These are phyloP conservation scores for Xanthoceras sorbifolium DNA, from an alignment of 345 rosid species.

Conservation along the genomic window DNA sequence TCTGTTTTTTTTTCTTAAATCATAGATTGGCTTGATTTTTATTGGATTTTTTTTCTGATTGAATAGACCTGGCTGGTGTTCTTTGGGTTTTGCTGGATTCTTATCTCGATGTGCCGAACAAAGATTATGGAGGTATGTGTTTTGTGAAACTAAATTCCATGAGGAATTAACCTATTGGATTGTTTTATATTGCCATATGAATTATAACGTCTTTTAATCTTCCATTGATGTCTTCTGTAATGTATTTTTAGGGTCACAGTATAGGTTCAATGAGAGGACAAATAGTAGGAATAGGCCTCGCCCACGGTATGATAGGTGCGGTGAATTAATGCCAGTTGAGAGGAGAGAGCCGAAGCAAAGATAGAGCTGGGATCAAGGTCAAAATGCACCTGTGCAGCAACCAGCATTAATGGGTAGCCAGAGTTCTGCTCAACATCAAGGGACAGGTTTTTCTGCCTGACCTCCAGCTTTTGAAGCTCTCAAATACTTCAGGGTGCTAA, in stretches of 20 bases:
- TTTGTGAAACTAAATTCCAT: neutral
- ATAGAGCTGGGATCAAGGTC: constrained; percentile 36
- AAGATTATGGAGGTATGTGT: constrained; percentile 90
- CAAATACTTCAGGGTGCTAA: constrained; percentile 4
- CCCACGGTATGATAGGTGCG: constrained; percentile 69
- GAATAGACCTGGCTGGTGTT: constrained; percentile 75
- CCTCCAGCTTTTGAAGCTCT: neutral
- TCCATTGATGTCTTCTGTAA: neutral
- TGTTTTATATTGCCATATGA: neutral
- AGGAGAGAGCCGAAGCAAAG: constrained; percentile 52
- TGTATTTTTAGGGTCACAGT: constrained; percentile 72
- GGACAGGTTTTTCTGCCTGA: neutral
- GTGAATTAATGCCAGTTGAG: constrained; percentile 75
- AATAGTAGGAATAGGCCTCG: constrained; percentile 57
- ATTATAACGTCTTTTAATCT: neutral
- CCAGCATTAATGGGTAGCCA: constrained; percentile 24
- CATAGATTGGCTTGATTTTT: neutral
- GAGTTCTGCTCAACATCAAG: constrained; percentile 20
- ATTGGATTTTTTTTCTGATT: constrained; percentile 17
- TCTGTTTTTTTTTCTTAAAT: neutral
- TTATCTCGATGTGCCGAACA: constrained; percentile 91
- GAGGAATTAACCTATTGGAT: neutral
- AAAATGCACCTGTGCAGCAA: too few species aligned
- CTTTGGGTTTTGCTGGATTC: constrained; percentile 98
- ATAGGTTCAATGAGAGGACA: constrained; percentile 56